Base-by-base conservation (phyloP, 495 filamentous ascomycete species). In the Physcia stellaris region DNA sequence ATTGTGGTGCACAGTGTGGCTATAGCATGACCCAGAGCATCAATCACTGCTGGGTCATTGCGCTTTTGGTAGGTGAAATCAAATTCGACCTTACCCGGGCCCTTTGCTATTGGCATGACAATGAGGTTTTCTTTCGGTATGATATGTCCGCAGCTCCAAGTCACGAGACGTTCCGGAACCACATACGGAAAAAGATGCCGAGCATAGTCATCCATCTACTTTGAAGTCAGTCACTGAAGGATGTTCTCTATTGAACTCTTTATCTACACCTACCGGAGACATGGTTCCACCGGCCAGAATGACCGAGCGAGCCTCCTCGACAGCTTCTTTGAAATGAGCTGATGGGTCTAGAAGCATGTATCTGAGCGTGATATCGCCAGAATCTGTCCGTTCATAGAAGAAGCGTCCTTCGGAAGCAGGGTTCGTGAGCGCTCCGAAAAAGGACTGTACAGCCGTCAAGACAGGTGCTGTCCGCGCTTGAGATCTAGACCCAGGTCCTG, bases 271-370 rank as follows among this genome's bases (percentile, higher is more conserved):
- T 58, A 79, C 75, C 2, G 92, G 90, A 26, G 87, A 92, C 92
- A 98, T 98, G 6, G 90, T 98, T 2, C 90, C 90, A 37, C 90
- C 90, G 10, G 86, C 92, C 12, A 98, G 61, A 33, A 98, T 83
- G 2, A 96, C 84, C 3, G 90, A 82, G 35, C 85, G 67, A 6
- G 88, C 86, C 47, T 86, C 77, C 32, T 83, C 75, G 1, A 90
- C 85, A 50, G 96, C 79, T 27, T 84, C 80, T 15, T 77, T 79
- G 57, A 98, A 98, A 47, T 92, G 82, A 53, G 86, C 73, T 1
- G 86, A 86, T 15, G 90, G 92, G 41, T 94, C 87, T n/a, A 98
- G 73, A 11, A 96, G 75, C 55, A 92, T 79, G 52, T 95, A 98
- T 30, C 75, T 83, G 33, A 96, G 60, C 27, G 67, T 66, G 11